phyloP scores from a whole-genome alignment of 768 basidiomycete genomes.

The Auricularia sp. region DNA sequence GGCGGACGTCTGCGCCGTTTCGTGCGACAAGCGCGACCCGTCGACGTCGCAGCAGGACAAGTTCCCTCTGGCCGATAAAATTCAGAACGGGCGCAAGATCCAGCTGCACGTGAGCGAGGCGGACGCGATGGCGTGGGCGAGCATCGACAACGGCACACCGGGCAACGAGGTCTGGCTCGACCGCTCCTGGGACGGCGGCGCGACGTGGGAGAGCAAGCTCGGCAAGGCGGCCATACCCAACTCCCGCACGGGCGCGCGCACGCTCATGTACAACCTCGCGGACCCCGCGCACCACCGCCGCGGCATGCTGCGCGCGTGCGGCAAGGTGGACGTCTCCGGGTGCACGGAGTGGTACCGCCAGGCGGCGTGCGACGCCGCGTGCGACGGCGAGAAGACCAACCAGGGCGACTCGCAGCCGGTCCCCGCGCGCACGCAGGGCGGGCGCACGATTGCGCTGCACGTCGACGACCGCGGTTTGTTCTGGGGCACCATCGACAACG shows the following conservation, averaged over 20 bases:
- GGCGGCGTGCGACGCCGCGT: not conserved
- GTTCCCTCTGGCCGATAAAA: not conserved
- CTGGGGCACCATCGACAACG: not conserved
- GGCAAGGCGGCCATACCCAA: not conserved
- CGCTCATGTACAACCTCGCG: not conserved
- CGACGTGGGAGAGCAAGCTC: not conserved
- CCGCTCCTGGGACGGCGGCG: not conserved
- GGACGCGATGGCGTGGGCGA: not conserved
- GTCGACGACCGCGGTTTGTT: not conserved
- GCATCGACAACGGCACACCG: not conserved
- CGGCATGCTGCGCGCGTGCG: not conserved
- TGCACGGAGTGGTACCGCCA: not conserved
- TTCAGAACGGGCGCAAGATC: not conserved
- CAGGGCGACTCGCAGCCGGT: not conserved
- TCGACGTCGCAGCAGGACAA: not conserved
- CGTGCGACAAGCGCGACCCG: not conserved
- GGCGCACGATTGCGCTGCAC: not conserved
- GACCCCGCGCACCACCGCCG: not conserved
- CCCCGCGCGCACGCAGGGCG: not conserved
- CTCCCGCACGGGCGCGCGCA: not conserved
- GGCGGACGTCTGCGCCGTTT: not conserved
- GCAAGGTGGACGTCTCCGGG: not conserved
- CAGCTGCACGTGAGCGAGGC: not conserved
- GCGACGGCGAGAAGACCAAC: not conserved
- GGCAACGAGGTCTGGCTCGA: not conserved